These are phyloP conservation scores for Nidula niveotomentosa DNA, from an alignment of 1,284 basidiomycete species.

Conservation along the genomic window DNA sequence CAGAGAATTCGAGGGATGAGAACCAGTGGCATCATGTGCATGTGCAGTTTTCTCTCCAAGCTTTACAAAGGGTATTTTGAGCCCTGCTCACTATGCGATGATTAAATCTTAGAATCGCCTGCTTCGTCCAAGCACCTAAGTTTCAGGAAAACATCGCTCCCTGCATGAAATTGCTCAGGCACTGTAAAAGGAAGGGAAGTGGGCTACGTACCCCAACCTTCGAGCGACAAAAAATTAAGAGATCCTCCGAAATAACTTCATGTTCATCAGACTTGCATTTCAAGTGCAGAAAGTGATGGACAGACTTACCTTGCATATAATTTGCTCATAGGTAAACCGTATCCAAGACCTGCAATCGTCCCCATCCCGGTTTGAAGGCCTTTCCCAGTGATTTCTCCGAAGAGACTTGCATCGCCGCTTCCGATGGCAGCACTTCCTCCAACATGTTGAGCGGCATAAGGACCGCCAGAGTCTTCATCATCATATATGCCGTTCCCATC, in stretches of 20 bases:
- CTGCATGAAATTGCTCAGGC: constrained; percentile 27
- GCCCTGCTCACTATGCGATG: background rate
- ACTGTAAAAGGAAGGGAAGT: background rate
- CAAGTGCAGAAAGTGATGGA: too few relatives aligned
- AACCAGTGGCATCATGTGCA: too few relatives aligned
- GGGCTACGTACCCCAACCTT: constrained; percentile 70
- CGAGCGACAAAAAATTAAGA: constrained; percentile 73
- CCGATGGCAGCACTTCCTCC: constrained; percentile 67
- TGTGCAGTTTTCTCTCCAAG: too few relatives aligned
- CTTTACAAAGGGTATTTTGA: too few relatives aligned
- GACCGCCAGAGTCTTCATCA: constrained; percentile 55
- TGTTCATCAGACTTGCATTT: background rate
- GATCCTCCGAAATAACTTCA: constrained; percentile 76
- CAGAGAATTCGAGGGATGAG: too few relatives aligned
- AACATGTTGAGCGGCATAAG: constrained; percentile 72
- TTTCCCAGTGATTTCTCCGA: constrained; percentile 74
- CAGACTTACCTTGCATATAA: constrained; percentile 66
- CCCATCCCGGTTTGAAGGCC: constrained; percentile 72
- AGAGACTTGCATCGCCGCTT: constrained; percentile 56
- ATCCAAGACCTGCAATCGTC: constrained; percentile 82
- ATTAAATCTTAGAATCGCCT: constrained; percentile 49
- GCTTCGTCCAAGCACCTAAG: constrained; percentile 71
- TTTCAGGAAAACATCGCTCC: constrained; percentile 78
- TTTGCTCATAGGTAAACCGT: constrained; percentile 84
- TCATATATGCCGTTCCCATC: constrained; percentile 29